phyloP scores from a whole-genome alignment of 1,284 basidiomycete genomes.

The Macrocystidia cucumis region DNA sequence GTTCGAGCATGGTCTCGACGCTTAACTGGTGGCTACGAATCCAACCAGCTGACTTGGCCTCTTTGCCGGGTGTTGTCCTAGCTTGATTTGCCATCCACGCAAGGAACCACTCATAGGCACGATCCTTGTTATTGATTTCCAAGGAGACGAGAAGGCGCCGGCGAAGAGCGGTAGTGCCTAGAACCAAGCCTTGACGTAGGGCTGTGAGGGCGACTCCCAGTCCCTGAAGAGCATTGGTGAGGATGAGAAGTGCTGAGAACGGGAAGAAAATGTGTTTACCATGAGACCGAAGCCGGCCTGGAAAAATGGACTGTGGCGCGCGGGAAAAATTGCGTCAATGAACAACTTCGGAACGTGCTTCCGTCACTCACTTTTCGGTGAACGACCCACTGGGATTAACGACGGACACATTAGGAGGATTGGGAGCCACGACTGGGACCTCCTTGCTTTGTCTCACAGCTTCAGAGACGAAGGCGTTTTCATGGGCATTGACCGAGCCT shows the following conservation, averaged over 20 bases:
- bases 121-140: slow-evolving; percentile 96
- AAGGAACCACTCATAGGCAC: slow-evolving; percentile 95
- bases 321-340: slow-evolving; percentile 12
- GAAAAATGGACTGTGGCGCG: slow-evolving; percentile 79
- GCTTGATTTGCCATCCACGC: slow-evolving; percentile 87
- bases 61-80: slow-evolving; percentile 19
- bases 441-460: no score
- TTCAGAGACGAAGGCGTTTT: no score
- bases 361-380: no score
- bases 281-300: slow-evolving; percentile 95
- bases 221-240: slow-evolving; percentile 49
- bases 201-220: slow-evolving; percentile 77
- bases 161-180: slow-evolving; percentile 73
- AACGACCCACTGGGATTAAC: no score
- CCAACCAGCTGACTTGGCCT: slow-evolving; percentile 36
- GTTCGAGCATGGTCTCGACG: slow-evolving; percentile 87
- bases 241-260: not conserved
- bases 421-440: no score
- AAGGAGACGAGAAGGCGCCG: slow-evolving; percentile 90
- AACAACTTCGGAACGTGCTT: no score
- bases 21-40: slow-evolving; percentile 86
- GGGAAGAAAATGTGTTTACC: slow-evolving; percentile 39
- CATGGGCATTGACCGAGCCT: no score
- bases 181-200: slow-evolving; percentile 63
- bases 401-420: no score